These are phyloP conservation scores for Candida vaughaniae DNA, from an alignment of 805 yeast species.

Conservation along the genomic window DNA sequence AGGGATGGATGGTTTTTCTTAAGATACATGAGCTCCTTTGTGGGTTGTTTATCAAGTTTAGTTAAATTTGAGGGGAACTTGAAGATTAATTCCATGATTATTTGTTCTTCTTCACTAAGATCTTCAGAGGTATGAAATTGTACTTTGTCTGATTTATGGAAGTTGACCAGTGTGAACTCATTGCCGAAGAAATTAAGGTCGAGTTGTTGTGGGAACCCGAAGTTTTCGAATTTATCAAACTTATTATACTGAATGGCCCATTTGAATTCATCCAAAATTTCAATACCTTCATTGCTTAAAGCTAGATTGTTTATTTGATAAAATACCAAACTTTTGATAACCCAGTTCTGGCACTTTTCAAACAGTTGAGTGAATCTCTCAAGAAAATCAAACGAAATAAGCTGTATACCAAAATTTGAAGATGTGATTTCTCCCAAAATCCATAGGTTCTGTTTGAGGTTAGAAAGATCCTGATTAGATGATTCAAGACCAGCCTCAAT, in stretches of 20 bases:
- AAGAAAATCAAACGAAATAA: constrained; percentile 28
- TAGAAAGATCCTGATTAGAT: constrained; percentile 5
- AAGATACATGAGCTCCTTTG: constrained; percentile 54
- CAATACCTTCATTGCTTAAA: constrained; percentile 74
- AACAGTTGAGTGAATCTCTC: constrained; percentile 41
- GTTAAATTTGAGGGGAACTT: constrained; percentile 46
- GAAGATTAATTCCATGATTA: constrained; percentile 40
- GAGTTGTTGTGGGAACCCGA: constrained; percentile 21
- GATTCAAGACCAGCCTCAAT: constrained; percentile 5
- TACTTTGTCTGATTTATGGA: constrained; percentile 1
- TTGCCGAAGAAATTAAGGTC: constrained; percentile 12
- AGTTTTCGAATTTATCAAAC: constrained; percentile 16
- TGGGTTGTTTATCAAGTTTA: constrained; percentile 52
- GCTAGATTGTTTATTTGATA: constrained; percentile 75
- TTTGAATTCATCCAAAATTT: constrained; percentile 74
- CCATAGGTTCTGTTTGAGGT: constrained; percentile 78
- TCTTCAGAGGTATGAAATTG: constrained; percentile 10
- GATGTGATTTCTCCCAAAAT: constrained; percentile 82
- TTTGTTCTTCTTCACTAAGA: constrained; percentile 14
- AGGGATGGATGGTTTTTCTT: constrained; percentile 49
- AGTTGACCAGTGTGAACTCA: not conserved
- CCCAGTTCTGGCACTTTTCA: constrained; percentile 42
- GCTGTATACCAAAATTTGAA: constrained; percentile 61
- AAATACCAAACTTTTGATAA: constrained; percentile 73
- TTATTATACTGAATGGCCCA: constrained; percentile 49